A percentile compares a stretch with the other conserved stretches of the same genome.
phyloP scores from a whole-genome alignment of 352 stramenopile genomes.

The Pythium biforme region DNA sequence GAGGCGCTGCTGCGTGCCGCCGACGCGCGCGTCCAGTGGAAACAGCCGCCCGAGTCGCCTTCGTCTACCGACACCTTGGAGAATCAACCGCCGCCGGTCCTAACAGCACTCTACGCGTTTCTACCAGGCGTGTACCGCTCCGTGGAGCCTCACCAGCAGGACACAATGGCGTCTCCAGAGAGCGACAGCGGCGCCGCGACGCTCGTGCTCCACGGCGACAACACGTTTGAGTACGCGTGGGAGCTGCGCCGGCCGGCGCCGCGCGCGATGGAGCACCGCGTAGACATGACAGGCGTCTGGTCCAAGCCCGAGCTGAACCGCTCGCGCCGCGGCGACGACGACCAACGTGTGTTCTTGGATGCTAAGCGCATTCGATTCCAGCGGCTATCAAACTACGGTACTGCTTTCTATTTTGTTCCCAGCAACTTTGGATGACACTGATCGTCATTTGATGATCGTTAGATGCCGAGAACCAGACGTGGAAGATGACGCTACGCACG shows the following conservation, averaged over 20 bases:
- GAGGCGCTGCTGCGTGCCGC: slow-evolving; percentile 56
- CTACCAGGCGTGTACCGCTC: slow-evolving; percentile 62
- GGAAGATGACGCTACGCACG: slow-evolving; percentile 68
- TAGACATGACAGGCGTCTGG: slow-evolving; percentile 70
- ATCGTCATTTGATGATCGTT: background rate
- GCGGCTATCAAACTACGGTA: slow-evolving; percentile 73
- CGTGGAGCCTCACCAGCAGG: slow-evolving; percentile 2
- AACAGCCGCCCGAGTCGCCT: slow-evolving; percentile 14
- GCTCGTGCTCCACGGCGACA: slow-evolving; percentile 73
- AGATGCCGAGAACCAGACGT: slow-evolving; percentile 55
- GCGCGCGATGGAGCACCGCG: slow-evolving; percentile 66
- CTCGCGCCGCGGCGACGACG: slow-evolving; percentile 63
- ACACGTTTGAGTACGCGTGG: slow-evolving; percentile 81
- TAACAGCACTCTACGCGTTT: slow-evolving; percentile 40
- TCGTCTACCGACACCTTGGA: no score
- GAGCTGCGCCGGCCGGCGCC: slow-evolving; percentile 47
- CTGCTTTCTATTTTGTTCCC: background rate
- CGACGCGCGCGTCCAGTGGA: slow-evolving; percentile 66
- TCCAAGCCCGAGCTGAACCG: slow-evolving; percentile 75
- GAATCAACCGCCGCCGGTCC: background rate
- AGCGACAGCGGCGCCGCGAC: slow-evolving; percentile 6
- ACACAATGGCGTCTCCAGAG: background rate
- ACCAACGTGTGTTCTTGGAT: slow-evolving; percentile 71
- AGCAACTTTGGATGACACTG: background rate
- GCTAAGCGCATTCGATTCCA: slow-evolving; percentile 63